A percentile compares a stretch with the other conserved stretches of the same genome.
Conservation (phyloP, 306 rosid species). For the Trichosanthes truncata region DNA sequence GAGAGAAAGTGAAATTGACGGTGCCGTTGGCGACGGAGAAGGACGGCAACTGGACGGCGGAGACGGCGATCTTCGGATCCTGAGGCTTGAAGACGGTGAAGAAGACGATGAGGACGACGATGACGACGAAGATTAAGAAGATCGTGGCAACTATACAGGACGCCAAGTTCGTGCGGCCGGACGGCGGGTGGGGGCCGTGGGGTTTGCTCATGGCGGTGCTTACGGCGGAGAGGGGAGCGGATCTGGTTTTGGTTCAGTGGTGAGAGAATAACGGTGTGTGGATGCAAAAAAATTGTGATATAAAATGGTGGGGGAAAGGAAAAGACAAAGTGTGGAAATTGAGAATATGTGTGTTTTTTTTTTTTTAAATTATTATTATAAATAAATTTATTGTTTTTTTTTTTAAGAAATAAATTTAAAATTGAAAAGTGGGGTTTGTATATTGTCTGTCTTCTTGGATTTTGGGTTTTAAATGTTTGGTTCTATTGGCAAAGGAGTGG, state of each 20-base stretch:
- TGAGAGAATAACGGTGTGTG: slow-evolving; percentile 1
- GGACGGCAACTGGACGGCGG: slow-evolving; percentile 68
- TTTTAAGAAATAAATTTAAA: too few species aligned
- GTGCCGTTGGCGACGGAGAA: slow-evolving; percentile 56
- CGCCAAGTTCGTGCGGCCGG: slow-evolving; percentile 82
- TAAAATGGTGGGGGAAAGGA: background rate
- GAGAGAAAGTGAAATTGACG: slow-evolving; percentile 78
- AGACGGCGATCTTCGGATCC: slow-evolving; percentile 58
- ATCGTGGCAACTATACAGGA: slow-evolving; percentile 77
- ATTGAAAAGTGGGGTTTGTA: background rate
- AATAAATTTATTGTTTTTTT: background rate
- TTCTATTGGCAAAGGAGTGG: background rate
- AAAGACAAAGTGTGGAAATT: background rate
- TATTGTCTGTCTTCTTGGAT: background rate
- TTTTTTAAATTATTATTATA: background rate
- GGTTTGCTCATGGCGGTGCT: slow-evolving; percentile 39
- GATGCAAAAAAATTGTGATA: background rate
- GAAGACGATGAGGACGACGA: slow-evolving; percentile 48
- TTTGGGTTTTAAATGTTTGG: slow-evolving; percentile 6
- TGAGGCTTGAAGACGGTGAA: slow-evolving; percentile 75
- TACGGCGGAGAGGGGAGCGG: background rate
- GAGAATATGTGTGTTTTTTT: background rate
- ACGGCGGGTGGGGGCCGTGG: slow-evolving; percentile 32
- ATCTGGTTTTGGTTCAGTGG: background rate
- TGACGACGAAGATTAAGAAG: slow-evolving; percentile 50